These are phyloP conservation scores for Pythium phragmitis DNA, from an alignment of 352 stramenopile genomes.

Conservation along the genomic window DNA sequence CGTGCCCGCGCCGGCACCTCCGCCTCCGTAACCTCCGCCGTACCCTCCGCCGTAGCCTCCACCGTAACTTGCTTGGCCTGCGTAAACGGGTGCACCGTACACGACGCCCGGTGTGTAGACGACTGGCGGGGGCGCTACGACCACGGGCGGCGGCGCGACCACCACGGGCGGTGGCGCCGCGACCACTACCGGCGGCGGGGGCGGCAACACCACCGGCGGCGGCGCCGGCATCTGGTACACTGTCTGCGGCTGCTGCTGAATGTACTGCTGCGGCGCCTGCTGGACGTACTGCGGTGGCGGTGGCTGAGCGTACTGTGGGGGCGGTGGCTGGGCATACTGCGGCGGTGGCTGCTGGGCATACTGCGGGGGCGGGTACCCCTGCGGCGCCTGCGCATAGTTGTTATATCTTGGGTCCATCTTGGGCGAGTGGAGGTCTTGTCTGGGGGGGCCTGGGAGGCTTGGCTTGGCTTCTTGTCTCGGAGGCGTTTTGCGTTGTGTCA, in stretches of 20 bases:
- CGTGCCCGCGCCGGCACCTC: conserved; percentile 31
- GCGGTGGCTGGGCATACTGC: conserved; percentile 14
- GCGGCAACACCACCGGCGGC: conserved; percentile 3
- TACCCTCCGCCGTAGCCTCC: conserved; percentile 21
- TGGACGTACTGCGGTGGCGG: conserved; percentile 13
- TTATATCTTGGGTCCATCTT: too few species aligned
- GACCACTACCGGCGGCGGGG: conserved; percentile 9
- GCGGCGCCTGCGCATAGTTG: conserved; percentile 4
- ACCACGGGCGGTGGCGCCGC: conserved; percentile 20
- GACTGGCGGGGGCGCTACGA: conserved; percentile 26
- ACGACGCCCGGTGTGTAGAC: conserved; percentile 23
- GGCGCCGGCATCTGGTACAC: conserved; percentile 16
- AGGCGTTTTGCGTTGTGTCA: too few species aligned
- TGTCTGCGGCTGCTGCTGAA: conserved; percentile 5
- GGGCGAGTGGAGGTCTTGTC: too few species aligned
- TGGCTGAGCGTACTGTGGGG: conserved; percentile 6
- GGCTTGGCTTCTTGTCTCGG: too few species aligned
- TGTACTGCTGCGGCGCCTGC: conserved; percentile 20
- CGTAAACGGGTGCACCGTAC: conserved; percentile 27
- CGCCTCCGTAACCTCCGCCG: conserved; percentile 18
- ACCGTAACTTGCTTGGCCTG: conserved; percentile 20
- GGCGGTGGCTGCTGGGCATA: conserved; percentile 11
- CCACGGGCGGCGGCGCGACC: conserved; percentile 24
- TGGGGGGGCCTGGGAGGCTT: too few species aligned
- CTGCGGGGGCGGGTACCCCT: not conserved